A percentile compares a stretch with the other conserved stretches of the same genome.
Evolutionary conservation across 1,284 basidiomycete species (phyloP).

Genomic region (Cryptococcus sp.): DNA sequence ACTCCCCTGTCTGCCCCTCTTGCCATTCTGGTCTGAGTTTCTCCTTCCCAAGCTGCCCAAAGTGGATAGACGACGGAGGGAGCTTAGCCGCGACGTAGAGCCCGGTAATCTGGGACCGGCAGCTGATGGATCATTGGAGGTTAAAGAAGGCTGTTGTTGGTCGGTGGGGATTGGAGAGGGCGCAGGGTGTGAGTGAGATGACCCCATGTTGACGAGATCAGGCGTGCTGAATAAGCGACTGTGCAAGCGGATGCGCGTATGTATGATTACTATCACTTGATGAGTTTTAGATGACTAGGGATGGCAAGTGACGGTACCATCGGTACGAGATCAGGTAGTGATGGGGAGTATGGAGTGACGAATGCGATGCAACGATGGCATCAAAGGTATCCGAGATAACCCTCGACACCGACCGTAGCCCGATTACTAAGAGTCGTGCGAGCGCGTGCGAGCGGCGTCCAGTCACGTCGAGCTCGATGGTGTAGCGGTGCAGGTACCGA

Average conservation of each 20-base stretch:
- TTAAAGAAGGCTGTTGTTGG: slow-evolving; percentile 7
- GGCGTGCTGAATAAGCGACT: neutral
- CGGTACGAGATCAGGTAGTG: too few relatives aligned
- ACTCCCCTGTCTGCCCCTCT: slow-evolving; percentile 15
- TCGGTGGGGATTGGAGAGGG: neutral
- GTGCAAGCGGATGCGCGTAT: neutral
- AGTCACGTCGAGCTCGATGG: too few relatives aligned
- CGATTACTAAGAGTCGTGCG: too few relatives aligned
- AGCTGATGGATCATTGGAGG: slow-evolving; percentile 8
- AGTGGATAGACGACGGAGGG: slow-evolving; percentile 17
- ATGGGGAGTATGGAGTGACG: too few relatives aligned
- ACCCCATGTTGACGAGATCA: slow-evolving; percentile 22
- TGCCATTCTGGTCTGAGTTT: slow-evolving; percentile 1
- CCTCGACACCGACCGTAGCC: too few relatives aligned
- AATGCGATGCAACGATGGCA: too few relatives aligned
- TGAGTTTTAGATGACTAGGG: neutral
- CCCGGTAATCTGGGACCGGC: neutral
- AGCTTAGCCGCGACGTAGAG: slow-evolving; percentile 5
- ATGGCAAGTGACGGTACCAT: too few relatives aligned
- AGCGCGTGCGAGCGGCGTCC: too few relatives aligned
- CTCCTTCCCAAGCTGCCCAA: slow-evolving; percentile 8
- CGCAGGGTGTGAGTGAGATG: slow-evolving; percentile 27
- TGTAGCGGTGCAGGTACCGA: too few relatives aligned
- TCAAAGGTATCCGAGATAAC: too few relatives aligned
- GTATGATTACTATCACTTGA: neutral